A percentile compares a stretch with the other conserved stretches of the same genome.
These are phyloP conservation scores for Trichosporon sp. DNA, from an alignment of 1,284 basidiomycete genomes.

Conservation along the genomic window DNA sequence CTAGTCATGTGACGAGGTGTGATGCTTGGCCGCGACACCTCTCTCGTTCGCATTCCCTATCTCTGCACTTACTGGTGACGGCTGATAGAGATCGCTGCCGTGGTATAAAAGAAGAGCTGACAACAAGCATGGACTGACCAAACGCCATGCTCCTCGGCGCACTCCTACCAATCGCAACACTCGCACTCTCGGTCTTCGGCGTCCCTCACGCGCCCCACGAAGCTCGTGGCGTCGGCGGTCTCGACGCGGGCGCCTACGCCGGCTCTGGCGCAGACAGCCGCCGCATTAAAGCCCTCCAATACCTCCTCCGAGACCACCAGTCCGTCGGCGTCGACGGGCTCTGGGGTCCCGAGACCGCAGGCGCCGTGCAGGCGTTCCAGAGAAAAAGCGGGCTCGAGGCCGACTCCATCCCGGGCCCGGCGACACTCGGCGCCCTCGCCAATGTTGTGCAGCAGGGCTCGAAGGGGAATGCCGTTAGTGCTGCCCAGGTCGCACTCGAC, in stretches of 20 bases:
- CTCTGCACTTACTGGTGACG: too few species aligned
- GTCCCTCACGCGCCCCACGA: not conserved
- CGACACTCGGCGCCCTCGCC: constrained; percentile 24
- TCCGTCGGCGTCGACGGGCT: constrained; percentile 18
- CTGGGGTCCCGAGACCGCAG: constrained; percentile 16
- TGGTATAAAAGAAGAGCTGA: too few species aligned
- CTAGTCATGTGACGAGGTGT: not conserved
- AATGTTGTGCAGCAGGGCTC: not conserved
- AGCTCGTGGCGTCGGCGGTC: constrained; percentile 11
- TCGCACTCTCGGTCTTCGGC: not conserved
- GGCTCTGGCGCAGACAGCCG: not conserved
- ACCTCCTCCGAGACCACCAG: constrained; percentile 20
- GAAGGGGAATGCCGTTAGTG: not conserved
- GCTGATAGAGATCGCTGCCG: too few species aligned
- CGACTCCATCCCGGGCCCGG: constrained; percentile 21
- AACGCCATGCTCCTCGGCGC: not conserved
- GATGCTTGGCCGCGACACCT: not conserved
- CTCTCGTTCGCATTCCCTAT: not conserved
- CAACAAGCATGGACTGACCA: not conserved
- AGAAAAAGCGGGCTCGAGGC: not conserved
- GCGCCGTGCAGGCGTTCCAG: constrained; percentile 20
- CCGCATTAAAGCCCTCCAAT: constrained; percentile 21
- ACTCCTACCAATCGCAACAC: not conserved
- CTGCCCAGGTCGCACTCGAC: constrained; percentile 20
- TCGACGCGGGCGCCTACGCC: constrained; percentile 18